Percentiles rank a stretch among this genome's conserved stretches.
These are phyloP conservation scores for Hypomontagnella monticulosa DNA, from an alignment of 495 filamentous ascomycete species.

Conservation along the genomic window DNA sequence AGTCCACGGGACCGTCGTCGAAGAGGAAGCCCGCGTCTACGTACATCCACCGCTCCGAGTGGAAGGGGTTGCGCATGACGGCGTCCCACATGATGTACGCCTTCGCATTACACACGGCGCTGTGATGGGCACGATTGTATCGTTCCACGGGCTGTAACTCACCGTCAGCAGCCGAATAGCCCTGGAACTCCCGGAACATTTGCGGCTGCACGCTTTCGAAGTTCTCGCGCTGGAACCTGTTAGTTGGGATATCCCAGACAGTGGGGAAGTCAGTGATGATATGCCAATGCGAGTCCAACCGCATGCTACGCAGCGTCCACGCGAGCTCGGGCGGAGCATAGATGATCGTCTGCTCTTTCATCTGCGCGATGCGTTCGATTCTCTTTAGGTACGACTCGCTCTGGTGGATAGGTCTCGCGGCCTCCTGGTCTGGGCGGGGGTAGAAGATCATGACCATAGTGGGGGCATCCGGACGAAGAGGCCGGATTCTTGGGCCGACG, in stretches of 20 bases:
- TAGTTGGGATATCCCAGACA: conserved; percentile 39
- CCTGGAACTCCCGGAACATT: conserved; percentile 44
- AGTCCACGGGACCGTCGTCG: conserved; percentile 31
- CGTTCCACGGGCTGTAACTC: conserved; percentile 25
- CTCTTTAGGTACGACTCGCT: conserved; percentile 32
- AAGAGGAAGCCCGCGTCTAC: conserved; percentile 38
- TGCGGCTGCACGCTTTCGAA: conserved; percentile 31
- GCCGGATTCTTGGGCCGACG: conserved; percentile 5
- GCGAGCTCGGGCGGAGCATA: conserved; percentile 31
- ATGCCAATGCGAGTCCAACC: conserved; percentile 32
- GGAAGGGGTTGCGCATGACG: conserved; percentile 38
- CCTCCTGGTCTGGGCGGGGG: conserved; percentile 29
- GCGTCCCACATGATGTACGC: conserved; percentile 42
- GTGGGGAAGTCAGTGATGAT: conserved; percentile 31
- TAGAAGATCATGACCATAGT: conserved; percentile 39
- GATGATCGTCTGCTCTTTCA: conserved; percentile 38
- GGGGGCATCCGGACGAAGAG: conserved; percentile 23
- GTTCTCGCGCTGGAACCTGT: conserved; percentile 35
- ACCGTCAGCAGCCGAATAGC: conserved; percentile 48
- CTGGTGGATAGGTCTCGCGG: conserved; percentile 29
- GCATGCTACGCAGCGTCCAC: conserved; percentile 21
- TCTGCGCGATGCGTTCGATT: conserved; percentile 35
- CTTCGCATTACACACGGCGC: conserved; percentile 39
- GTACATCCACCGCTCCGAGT: conserved; percentile 33
- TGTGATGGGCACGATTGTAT: conserved; percentile 39